Evolutionary conservation across 1,284 basidiomycete species (phyloP), one percentile per base, ranked within the genome.

Genomic region (Irpex sp.): DNA sequence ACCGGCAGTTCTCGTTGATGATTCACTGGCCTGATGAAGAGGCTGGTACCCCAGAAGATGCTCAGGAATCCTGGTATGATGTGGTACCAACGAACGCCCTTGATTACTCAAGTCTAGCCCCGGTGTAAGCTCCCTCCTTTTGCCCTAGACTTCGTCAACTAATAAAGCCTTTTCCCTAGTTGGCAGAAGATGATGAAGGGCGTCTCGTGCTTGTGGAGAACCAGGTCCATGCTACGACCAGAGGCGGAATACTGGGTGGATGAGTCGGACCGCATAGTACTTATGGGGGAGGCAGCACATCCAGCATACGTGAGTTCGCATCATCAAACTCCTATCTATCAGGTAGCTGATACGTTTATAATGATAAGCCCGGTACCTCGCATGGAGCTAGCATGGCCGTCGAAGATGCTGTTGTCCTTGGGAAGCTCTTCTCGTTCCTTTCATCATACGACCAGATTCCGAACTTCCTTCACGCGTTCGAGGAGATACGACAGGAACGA

Each of bases 351-450:
- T 43, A 43, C 15, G 39, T 43, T 43, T 9, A 43, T 11, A 43
- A 9, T 15, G 39, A 11, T 11, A 57, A 73, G 70, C 69, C 70
- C n/a, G 69, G 71, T 21, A 66, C 63, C 6, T 65, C 68, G 8
- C 70, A 73, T 57, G 67, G 65, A 7, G 62, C 66, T 37, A 67
- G 68, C 11, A 70, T 71, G 68, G 69, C 67, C 5, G 61, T 74
- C 21, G 74, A 75, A 64, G 73, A 73, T 60, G 74, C 72, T 5
- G 69, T 68, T n/a, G 71, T 72, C 11, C 65, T 75, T 31, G 71
- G 72, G 35, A 68, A 63, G 36, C 69, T 75, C 19, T 70, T 74
- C 59, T 68, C 67, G 7, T 66, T 67, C 50, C 64, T 74, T 9
- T 60, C 59, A 37, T 51, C 47, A 26, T 39, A 31, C 31, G 61